Evolutionary conservation across 2,329 filamentous ascomycete genomes (phyloP).

Genomic region (Incumbomyces delicatus): DNA sequence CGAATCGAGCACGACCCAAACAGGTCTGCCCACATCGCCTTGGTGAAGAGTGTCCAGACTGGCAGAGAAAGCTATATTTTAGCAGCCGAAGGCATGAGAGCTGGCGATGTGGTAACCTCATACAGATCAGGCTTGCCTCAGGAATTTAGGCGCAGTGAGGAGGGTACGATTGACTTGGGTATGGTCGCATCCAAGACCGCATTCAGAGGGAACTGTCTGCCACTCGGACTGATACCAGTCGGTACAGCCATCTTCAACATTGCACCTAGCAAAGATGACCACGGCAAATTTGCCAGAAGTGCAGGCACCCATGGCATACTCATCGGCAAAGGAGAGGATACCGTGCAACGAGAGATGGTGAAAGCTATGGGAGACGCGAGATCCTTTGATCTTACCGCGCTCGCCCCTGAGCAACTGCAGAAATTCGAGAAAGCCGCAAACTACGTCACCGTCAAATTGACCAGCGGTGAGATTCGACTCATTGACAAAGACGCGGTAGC

Average conservation of each 20-base stretch:
- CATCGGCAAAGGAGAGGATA: conserved; percentile 76
- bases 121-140: conserved; percentile 82
- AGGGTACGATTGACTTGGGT: conserved; percentile 85
- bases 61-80: conserved; percentile 80
- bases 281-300: conserved; percentile 85
- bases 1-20: conserved; percentile 94
- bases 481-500: conserved; percentile 89
- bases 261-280: conserved; percentile 56
- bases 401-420: conserved; percentile 28
- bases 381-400: conserved; percentile 24
- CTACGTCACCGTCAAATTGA: conserved; percentile 74
- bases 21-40: conserved; percentile 83
- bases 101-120: conserved; percentile 84
- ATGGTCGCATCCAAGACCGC: conserved; percentile 90
- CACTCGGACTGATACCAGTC: conserved; percentile 88
- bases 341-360: conserved; percentile 27
- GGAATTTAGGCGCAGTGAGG: conserved; percentile 82
- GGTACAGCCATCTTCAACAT: conserved; percentile 91
- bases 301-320: conserved; percentile 87
- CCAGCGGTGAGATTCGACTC: conserved; percentile 84
- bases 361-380: conserved; percentile 18
- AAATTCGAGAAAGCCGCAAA: conserved; percentile 54
- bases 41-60: conserved; percentile 66
- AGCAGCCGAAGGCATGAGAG: conserved; percentile 86
- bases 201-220: conserved; percentile 87